Percentiles rank a stretch among this genome's conserved stretches.
phyloP scores from a whole-genome alignment of 305 asterid species.

The Ruellia speciosa region DNA sequence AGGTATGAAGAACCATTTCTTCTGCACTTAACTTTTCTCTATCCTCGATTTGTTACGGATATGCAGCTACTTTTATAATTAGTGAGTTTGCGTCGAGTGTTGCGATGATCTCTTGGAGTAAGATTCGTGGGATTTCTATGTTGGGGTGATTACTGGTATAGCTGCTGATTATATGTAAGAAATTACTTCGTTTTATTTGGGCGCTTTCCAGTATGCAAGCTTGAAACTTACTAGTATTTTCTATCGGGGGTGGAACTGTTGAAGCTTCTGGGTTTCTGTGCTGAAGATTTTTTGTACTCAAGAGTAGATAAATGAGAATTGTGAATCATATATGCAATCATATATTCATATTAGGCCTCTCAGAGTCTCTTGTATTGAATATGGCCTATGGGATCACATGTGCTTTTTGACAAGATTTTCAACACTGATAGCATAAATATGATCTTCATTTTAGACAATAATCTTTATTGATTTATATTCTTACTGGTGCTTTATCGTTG shows the following conservation, averaged over 20 bases:
- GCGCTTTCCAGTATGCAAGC: conserved; percentile 19
- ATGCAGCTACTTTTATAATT: conserved; percentile 4
- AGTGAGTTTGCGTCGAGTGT: conserved; percentile 14
- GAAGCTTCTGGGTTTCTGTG: too few species aligned
- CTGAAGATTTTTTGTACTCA: too few species aligned
- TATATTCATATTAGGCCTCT: too few species aligned
- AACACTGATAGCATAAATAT: too few species aligned
- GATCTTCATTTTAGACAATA: too few species aligned
- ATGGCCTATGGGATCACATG: too few species aligned
- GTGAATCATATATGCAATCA: too few species aligned
- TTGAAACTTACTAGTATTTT: conserved; percentile 17
- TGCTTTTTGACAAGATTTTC: too few species aligned
- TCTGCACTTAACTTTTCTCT: conserved; percentile 19
- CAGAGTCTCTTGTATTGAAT: too few species aligned
- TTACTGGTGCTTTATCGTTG: neutral
- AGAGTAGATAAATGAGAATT: too few species aligned
- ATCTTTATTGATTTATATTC: too few species aligned
- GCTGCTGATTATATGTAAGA: conserved; percentile 16
- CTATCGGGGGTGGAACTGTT: too few species aligned
- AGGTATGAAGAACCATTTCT: conserved; percentile 24
- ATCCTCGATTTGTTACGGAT: conserved; percentile 13
- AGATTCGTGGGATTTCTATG: conserved; percentile 20
- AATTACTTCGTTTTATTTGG: conserved; percentile 7
- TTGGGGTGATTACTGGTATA: conserved; percentile 17
- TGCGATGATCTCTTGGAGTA: conserved; percentile 24